phyloP scores from a whole-genome alignment of 1,284 basidiomycete genomes.

The Sanguinoderma infundibulare region DNA sequence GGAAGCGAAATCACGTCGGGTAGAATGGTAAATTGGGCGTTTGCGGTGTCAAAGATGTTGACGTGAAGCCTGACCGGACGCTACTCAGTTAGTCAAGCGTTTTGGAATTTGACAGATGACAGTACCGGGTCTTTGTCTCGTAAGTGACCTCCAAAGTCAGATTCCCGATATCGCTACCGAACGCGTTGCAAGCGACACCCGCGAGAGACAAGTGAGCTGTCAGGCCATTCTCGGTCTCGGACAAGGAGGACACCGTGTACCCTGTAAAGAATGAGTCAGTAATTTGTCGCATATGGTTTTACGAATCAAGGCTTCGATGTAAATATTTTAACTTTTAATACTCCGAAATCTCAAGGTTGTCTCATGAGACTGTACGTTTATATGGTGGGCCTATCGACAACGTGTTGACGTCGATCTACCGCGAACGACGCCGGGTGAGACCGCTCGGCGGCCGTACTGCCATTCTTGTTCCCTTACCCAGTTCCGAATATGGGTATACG shows the following conservation, averaged over 20 bases:
- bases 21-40: constrained; percentile 74
- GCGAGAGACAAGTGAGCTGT: constrained; percentile 60
- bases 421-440: too few relatives aligned
- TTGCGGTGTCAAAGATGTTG: constrained; percentile 64
- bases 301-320: too few relatives aligned
- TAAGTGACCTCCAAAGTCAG: constrained; percentile 72
- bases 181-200: constrained; percentile 71
- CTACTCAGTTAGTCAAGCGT: not conserved
- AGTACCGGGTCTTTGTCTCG: constrained; percentile 51
- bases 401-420: too few relatives aligned
- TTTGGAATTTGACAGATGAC: too few relatives aligned
- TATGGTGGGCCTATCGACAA: too few relatives aligned
- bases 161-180: constrained; percentile 66
- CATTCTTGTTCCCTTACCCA: too few relatives aligned
- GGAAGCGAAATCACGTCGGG: constrained; percentile 28
- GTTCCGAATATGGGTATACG: too few relatives aligned
- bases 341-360: too few relatives aligned
- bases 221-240: constrained; percentile 52
- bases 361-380: too few relatives aligned
- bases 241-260: constrained; percentile 53
- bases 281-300: not conserved
- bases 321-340: too few relatives aligned
- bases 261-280: constrained; percentile 39
- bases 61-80: constrained; percentile 64
- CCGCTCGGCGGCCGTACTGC: too few relatives aligned